These are phyloP conservation scores for Starmerella floris DNA, from an alignment of 805 yeast genomes.

Conservation along the genomic window DNA sequence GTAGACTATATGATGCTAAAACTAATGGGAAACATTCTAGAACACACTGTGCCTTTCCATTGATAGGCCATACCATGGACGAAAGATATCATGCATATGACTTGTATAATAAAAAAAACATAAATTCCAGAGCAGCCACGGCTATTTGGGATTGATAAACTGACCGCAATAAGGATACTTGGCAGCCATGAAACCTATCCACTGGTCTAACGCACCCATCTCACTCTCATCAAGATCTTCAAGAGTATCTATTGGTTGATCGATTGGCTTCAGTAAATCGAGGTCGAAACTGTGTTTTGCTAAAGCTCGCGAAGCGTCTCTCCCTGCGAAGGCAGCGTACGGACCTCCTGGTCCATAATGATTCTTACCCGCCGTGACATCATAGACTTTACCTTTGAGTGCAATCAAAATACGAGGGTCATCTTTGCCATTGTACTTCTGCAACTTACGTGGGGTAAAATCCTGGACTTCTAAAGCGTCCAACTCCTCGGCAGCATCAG, in stretches of 20 bases:
- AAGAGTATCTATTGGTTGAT: slow-evolving; percentile 65
- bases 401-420: slow-evolving; percentile 72
- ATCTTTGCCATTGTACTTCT: slow-evolving; percentile 67
- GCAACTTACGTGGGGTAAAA: slow-evolving; percentile 64
- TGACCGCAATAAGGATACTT: slow-evolving; percentile 77
- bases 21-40: too few species aligned
- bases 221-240: slow-evolving; percentile 49
- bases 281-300: slow-evolving; percentile 77
- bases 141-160: slow-evolving; percentile 29
- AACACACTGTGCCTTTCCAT: too few species aligned
- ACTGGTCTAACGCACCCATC: slow-evolving; percentile 53
- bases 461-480: slow-evolving; percentile 28
- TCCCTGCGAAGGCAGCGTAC: slow-evolving; percentile 86
- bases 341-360: slow-evolving; percentile 97
- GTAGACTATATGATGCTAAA: too few species aligned
- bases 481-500: slow-evolving; percentile 7
- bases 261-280: slow-evolving; percentile 50
- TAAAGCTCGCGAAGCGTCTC: slow-evolving; percentile 86
- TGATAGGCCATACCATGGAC: too few species aligned
- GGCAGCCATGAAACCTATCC: slow-evolving; percentile 71
- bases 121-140: too few species aligned
- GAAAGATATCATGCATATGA: too few species aligned
- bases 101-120: too few species aligned
- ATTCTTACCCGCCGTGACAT: slow-evolving; percentile 62
- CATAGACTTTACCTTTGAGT: slow-evolving; percentile 75